Conservation (phyloP, 306 rosid species). For the Delonix regia region DNA sequence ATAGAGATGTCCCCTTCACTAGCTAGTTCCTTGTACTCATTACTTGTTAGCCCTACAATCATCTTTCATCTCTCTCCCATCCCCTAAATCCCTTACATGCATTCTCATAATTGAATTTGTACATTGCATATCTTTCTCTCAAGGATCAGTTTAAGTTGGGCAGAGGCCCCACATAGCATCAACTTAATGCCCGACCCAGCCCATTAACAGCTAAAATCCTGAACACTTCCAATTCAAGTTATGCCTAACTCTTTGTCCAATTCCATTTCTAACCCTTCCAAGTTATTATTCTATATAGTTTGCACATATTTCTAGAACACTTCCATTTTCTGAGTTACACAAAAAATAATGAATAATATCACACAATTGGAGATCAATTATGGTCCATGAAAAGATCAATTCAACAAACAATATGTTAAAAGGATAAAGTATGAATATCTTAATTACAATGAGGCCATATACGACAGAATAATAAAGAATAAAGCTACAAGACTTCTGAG, state of each 20-base stretch:
- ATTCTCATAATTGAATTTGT: not conserved
- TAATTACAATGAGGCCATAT: not conserved
- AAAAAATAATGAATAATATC: not conserved
- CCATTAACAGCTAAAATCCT: not conserved
- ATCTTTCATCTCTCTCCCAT: not conserved
- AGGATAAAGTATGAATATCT: not conserved
- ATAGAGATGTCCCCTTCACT: not conserved
- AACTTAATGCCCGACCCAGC: not conserved
- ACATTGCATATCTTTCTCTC: not conserved
- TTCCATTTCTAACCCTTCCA: conserved; percentile 21
- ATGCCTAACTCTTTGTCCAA: not conserved
- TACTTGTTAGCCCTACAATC: not conserved
- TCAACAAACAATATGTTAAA: not conserved
- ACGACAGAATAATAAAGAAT: not conserved
- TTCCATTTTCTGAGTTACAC: conserved; percentile 5
- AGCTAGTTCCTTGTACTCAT: not conserved
- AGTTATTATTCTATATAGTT: conserved; percentile 27
- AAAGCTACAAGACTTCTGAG: conserved; percentile 3
- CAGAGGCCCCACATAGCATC: not conserved
- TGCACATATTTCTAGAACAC: conserved; percentile 18
- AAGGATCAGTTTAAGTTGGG: conserved; percentile 2
- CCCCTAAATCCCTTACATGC: not conserved
- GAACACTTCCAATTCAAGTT: not conserved
- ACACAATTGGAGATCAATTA: not conserved
- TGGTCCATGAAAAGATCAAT: not conserved